A percentile compares a stretch with the other conserved stretches of the same genome.
Conservation (phyloP, 106 monocot genomes). For the Allium cepa region DNA sequence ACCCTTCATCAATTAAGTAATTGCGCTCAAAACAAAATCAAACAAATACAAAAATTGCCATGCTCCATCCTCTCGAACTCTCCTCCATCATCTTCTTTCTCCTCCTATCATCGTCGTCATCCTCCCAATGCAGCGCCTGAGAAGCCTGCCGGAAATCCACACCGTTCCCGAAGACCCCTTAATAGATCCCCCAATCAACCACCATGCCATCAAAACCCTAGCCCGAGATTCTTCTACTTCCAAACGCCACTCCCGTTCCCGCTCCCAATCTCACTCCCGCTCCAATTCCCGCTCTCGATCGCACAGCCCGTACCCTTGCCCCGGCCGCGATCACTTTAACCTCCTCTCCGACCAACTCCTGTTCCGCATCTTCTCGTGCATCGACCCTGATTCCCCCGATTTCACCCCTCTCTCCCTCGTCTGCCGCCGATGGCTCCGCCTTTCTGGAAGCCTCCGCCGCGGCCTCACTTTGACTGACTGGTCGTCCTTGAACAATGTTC, state of each 20-base stretch:
- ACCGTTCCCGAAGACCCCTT: not conserved
- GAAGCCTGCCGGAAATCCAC: not conserved
- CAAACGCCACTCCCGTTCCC: not conserved
- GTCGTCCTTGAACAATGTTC: slow-evolving; percentile 38
- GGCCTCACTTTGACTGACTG: slow-evolving; percentile 55
- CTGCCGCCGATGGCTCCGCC: slow-evolving; percentile 77
- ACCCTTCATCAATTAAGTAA: too few species aligned
- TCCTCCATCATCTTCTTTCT: too few species aligned
- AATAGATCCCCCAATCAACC: not conserved
- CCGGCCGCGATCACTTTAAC: slow-evolving; percentile 32
- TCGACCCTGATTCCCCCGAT: slow-evolving; percentile 16
- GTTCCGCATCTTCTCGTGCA: slow-evolving; percentile 46
- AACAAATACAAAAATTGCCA: too few species aligned
- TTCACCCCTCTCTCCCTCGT: slow-evolving; percentile 45
- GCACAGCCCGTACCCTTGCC: not conserved
- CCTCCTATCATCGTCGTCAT: too few species aligned
- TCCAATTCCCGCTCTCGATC: slow-evolving; percentile 8
- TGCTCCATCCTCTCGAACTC: too few species aligned
- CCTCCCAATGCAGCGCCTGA: not conserved
- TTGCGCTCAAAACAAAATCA: too few species aligned
- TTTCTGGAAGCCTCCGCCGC: slow-evolving; percentile 63
- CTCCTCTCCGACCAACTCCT: slow-evolving; percentile 78
- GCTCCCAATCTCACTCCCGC: slow-evolving; percentile 15
- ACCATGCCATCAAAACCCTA: slow-evolving; percentile 9
- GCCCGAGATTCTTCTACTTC: slow-evolving; percentile 8